Base-by-base conservation (phyloP, 768 basidiomycete genomes). In the Gloeostereum incarnatum region DNA sequence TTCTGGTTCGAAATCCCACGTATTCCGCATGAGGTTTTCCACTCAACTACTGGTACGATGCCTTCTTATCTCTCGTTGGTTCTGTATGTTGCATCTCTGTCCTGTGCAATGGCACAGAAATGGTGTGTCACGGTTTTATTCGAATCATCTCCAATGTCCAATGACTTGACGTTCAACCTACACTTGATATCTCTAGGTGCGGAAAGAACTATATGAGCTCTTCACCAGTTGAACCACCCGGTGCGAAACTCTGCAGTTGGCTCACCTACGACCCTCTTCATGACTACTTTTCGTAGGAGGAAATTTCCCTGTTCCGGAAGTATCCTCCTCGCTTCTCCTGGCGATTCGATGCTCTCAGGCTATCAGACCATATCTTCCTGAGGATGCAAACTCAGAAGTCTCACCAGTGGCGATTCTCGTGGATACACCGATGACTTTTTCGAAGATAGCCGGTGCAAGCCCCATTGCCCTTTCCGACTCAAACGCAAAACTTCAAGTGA, bases 291-390 rank as follows among this genome's bases (percentile, higher is more conserved):
- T 41, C 20, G 19, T 19, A 62, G 60, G 59, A 24, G 72, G 74
- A 21, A 60, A 65, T 45, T 75, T 75, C 42, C 63, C 61, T 2
- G 38, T 57, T 3, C 64, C 69, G 5, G 50, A 50, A 6, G 45
- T 49, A 1, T 66, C 65, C 2, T 44, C 57, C 1, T 52, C 49
- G 1, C 57, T 75, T n/a, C 63, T 75, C 27, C 63, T 79, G 18
- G 71, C 75, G 6, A 54, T 81, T 26, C 71, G 73, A 7, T 80
- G 78, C 43, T 64, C 66, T 6, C 75, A 74, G 20, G 71, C 73
- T 2, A 67, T 78, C 17, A 63, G 69, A 5, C 78, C 78, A 1
- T 81, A 77, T 51, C 65, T 80, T 17, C 65, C 68, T 11, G 74
- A 71, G 45, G 77, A 78, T 43, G 55, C 57, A 5, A 43, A 46